These are phyloP conservation scores for Auricularia heimuer DNA, from an alignment of 768 basidiomycete species.

Conservation along the genomic window DNA sequence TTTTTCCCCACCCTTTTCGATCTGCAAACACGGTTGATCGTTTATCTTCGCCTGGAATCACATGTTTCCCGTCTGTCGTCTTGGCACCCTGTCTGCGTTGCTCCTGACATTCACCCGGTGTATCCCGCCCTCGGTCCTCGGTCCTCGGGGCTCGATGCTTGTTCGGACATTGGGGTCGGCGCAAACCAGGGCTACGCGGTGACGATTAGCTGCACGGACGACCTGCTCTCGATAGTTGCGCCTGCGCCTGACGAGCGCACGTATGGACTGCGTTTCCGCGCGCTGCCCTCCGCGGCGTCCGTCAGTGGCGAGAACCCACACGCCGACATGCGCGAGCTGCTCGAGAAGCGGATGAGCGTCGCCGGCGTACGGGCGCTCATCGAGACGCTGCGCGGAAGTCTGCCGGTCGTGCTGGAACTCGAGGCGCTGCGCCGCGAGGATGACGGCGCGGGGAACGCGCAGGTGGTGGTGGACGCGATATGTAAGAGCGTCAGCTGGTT, in stretches of 20 bases:
- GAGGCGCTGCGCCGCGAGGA: slow-evolving; percentile 31
- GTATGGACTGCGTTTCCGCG: slow-evolving; percentile 66
- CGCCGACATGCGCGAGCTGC: slow-evolving; percentile 40
- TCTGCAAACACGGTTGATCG: too few relatives aligned
- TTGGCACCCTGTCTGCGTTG: too few relatives aligned
- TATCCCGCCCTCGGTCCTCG: not conserved
- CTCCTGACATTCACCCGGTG: too few relatives aligned
- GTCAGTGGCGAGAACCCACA: slow-evolving; percentile 13
- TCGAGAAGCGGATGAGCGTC: slow-evolving; percentile 69
- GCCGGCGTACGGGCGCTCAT: slow-evolving; percentile 66
- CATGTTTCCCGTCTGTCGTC: too few relatives aligned
- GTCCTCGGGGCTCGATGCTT: not conserved
- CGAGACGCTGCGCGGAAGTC: slow-evolving; percentile 58
- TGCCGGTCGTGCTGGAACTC: slow-evolving; percentile 67
- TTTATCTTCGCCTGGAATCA: too few relatives aligned
- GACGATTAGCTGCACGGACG: slow-evolving; percentile 69
- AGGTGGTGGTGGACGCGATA: slow-evolving; percentile 44
- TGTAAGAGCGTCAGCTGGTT: slow-evolving; percentile 80
- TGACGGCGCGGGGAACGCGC: slow-evolving; percentile 15
- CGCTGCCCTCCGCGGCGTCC: slow-evolving; percentile 20
- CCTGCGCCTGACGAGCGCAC: slow-evolving; percentile 24
- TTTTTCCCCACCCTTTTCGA: too few relatives aligned
- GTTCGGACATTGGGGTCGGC: not conserved
- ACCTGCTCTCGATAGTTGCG: slow-evolving; percentile 52
- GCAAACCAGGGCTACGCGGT: slow-evolving; percentile 57